phyloP scores from a whole-genome alignment of 495 filamentous ascomycete species.

The Hypoxylon trugodes region DNA sequence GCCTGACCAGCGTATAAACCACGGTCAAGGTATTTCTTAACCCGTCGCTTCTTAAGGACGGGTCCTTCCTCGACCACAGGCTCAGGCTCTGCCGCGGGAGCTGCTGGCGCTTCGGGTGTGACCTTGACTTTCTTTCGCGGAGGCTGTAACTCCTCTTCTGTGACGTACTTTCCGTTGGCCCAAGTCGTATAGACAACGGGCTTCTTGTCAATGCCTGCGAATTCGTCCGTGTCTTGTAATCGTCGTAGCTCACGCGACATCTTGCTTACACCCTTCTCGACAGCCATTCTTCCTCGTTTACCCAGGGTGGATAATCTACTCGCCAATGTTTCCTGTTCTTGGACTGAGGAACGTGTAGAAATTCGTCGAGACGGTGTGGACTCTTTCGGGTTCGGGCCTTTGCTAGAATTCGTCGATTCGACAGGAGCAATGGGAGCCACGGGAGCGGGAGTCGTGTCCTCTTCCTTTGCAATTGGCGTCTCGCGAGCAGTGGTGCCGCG shows the following conservation, averaged over 20 bases:
- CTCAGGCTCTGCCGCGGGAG: conserved; percentile 54
- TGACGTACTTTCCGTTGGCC: conserved; percentile 63
- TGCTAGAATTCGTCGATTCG: conserved; percentile 46
- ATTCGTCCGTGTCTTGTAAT: conserved; percentile 64
- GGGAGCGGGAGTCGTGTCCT: too few relatives aligned
- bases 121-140: conserved; percentile 55
- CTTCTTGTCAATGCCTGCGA: conserved; percentile 58
- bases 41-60: conserved; percentile 53
- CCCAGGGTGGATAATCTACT: conserved; percentile 54
- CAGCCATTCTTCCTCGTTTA: conserved; percentile 56
- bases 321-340: conserved; percentile 54
- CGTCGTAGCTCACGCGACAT: conserved; percentile 59
- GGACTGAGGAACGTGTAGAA: conserved; percentile 55
- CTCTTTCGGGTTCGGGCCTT: conserved; percentile 44
- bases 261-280: conserved; percentile 48
- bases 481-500: conserved; percentile 52
- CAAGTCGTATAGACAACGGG: conserved; percentile 60
- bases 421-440: conserved; percentile 38
- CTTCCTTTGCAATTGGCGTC: conserved; percentile 27
- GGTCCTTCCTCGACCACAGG: conserved; percentile 48
- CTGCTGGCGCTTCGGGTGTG: conserved; percentile 50
- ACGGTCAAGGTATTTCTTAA: conserved; percentile 79
- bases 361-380: conserved; percentile 48
- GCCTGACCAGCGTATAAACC: conserved; percentile 93
- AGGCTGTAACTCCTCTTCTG: conserved; percentile 35